phyloP scores from a whole-genome alignment of 176 grass and related monocot genomes.

The Neostapfia colusana region DNA sequence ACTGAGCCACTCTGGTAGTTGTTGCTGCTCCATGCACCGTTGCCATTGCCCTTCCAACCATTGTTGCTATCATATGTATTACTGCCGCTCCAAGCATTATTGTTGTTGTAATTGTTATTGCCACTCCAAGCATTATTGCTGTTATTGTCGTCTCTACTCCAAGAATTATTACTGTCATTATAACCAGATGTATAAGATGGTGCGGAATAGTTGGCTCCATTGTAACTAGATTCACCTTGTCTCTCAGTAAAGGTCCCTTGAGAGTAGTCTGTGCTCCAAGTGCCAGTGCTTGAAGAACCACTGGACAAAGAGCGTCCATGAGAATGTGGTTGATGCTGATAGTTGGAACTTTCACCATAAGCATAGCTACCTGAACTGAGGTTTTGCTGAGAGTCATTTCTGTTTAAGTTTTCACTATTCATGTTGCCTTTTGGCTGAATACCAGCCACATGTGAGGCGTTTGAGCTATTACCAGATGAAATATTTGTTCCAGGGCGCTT shows the following conservation, averaged over 20 bases:
- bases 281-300: slow-evolving; percentile 15
- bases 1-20: slow-evolving; percentile 24
- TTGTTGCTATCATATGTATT: slow-evolving; percentile 3
- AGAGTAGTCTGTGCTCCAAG: slow-evolving; percentile 20
- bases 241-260: slow-evolving; percentile 29
- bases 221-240: slow-evolving; percentile 22
- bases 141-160: slow-evolving; percentile 13
- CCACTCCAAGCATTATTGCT: background rate
- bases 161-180: slow-evolving; percentile 25
- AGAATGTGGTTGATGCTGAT: slow-evolving; percentile 40
- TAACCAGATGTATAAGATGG: slow-evolving; percentile 39
- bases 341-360: slow-evolving; percentile 12
- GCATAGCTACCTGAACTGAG: slow-evolving; percentile 26
- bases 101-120: slow-evolving; percentile 10
- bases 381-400: slow-evolving; percentile 34
- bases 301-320: background rate
- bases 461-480: slow-evolving; percentile 6
- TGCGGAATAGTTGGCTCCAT: slow-evolving; percentile 25
- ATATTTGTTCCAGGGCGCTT: slow-evolving; percentile 30
- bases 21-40: slow-evolving; percentile 12
- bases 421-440: slow-evolving; percentile 32
- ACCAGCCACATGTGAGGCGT: slow-evolving; percentile 21
- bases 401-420: slow-evolving; percentile 35
- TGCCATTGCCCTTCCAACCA: slow-evolving; percentile 18
- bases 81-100: slow-evolving; percentile 25